Base-by-base conservation (phyloP, 805 yeast genomes). In the Lachancea dasiensis region DNA sequence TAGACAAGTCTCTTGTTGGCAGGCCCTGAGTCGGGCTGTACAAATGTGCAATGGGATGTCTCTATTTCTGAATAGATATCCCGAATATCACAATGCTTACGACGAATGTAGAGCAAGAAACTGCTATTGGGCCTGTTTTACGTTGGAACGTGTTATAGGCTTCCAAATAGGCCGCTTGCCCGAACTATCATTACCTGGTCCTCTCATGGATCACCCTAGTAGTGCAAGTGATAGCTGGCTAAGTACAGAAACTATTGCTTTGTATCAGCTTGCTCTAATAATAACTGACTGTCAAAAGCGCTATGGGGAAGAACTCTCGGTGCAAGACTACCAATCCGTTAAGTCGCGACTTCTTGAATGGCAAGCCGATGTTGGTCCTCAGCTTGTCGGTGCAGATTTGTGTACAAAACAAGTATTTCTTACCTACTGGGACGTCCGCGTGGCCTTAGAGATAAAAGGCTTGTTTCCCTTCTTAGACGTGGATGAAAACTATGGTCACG, bases 121-220 rank as follows among this genome's bases (percentile, higher is more conserved):
- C 34, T 66, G 77, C 1, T 78, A 73, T 50, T 77, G 79, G 77
- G 45, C 68, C 15, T 72, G 71, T 5, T 78, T 69, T 47, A 65
- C 73, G 1, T 60, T 73, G 59, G 85, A 78, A 47, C 63, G 77
- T 42, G 42, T 75, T 11, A 53, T 74, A 42, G 74, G 73, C 4
- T 56, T 75, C 28, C 81, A 75, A 41, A 63, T 67, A 26, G 83
- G 81, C 1, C 57, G 75, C 31, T 58, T 62, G 32, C 60, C 46
- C 58, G 51, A 63, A 59, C 21, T 54, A 61, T 40, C 43, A 8
- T 27, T 42, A 19, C 56, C 58, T 4, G 46, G 46, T 3, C 37
- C 38, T 5, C 39, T 44, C 13, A 52, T 54, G 58, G 31, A 26
- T 14, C 27, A 36, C 10, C 57, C 57, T 6, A 32, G 20, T 15